phyloP scores from a whole-genome alignment of 169 alveolate genomes.

The Plasmodium cynomolgi region DNA sequence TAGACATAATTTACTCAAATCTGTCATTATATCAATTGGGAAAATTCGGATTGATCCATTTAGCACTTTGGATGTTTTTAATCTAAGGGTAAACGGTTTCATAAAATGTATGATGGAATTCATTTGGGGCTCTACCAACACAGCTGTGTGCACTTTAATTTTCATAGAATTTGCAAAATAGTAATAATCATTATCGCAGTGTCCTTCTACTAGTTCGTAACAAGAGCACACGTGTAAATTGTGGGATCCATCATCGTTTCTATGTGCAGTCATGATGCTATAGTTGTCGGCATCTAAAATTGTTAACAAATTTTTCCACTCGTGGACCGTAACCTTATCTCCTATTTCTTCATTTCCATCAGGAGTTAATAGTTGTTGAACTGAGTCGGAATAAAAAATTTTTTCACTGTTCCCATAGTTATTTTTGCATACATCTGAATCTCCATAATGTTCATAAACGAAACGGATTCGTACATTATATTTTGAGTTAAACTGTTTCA shows the following conservation, averaged over 20 bases:
- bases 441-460: conserved; percentile 12
- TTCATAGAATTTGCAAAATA: conserved; percentile 10
- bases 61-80: conserved; percentile 41
- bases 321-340: background rate
- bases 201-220: conserved; percentile 41
- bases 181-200: conserved; percentile 13
- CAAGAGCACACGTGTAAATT: conserved; percentile 44
- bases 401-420: conserved; percentile 16
- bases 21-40: conserved; percentile 64
- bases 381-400: background rate
- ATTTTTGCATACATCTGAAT: background rate
- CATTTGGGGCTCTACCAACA: conserved; percentile 32
- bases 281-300: conserved; percentile 49
- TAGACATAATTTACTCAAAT: conserved; percentile 46
- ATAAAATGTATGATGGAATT: conserved; percentile 32
- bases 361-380: conserved; percentile 6
- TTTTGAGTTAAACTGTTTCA: conserved; percentile 51
- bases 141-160: conserved; percentile 45
- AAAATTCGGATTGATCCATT: conserved; percentile 40
- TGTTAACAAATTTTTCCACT: conserved; percentile 31
- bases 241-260: conserved; percentile 31
- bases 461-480: conserved; percentile 35
- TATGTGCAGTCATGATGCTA: conserved; percentile 15
- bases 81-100: conserved; percentile 37
- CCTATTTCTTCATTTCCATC: conserved; percentile 26